Percentiles rank a stretch among this genome's conserved stretches.
These are phyloP conservation scores for Hibiscus trionum DNA, from an alignment of 345 rosid genomes.

Conservation along the genomic window DNA sequence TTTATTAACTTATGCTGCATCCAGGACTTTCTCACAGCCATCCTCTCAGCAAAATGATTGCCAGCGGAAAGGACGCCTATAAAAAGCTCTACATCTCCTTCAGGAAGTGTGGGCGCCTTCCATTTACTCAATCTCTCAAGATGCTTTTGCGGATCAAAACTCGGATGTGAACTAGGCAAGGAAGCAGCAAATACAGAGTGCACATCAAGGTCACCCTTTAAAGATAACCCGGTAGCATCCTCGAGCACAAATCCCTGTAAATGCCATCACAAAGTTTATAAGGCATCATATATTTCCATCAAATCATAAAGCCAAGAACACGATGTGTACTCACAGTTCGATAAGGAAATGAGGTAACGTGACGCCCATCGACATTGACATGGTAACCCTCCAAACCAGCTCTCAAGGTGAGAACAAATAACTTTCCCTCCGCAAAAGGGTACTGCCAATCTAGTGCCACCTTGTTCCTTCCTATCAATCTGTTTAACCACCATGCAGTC, in stretches of 20 bases:
- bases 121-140: constrained; percentile 68
- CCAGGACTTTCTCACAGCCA: constrained; percentile 99
- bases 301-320: constrained; percentile 2
- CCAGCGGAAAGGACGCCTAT: constrained; percentile 92
- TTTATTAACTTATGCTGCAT: constrained; percentile 75
- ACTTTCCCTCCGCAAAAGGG: constrained; percentile 74
- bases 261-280: constrained; percentile 4
- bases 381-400: constrained; percentile 98
- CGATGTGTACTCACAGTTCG: constrained; percentile 58
- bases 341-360: constrained; percentile 84
- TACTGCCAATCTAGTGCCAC: constrained; percentile 72
- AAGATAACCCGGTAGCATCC: constrained; percentile 87
- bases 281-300: not conserved
- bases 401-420: constrained; percentile 77
- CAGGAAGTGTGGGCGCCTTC: constrained; percentile 69
- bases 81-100: constrained; percentile 60
- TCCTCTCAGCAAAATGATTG: constrained; percentile 91
- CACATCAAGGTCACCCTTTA: constrained; percentile 74
- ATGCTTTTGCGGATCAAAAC: constrained; percentile 69
- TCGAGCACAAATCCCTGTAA: constrained; percentile 85
- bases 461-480: constrained; percentile 67
- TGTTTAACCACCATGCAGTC: constrained; percentile 82
- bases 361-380: constrained; percentile 80
- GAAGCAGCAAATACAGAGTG: constrained; percentile 80
- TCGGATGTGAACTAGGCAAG: constrained; percentile 72